phyloP scores from a whole-genome alignment of 2,329 filamentous ascomycete species.

The Exserohilum turcica region DNA sequence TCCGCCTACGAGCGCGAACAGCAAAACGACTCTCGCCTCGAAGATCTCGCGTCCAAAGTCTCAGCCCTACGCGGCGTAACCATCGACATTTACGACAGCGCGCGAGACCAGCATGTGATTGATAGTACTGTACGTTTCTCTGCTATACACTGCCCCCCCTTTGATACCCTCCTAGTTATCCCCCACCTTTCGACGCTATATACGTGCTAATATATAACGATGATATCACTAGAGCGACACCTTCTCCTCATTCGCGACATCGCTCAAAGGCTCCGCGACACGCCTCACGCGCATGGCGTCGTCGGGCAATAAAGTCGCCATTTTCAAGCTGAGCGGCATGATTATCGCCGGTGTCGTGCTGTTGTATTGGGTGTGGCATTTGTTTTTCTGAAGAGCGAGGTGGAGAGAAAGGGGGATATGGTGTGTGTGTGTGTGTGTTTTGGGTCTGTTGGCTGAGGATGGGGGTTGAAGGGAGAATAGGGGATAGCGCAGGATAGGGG shows the following conservation, averaged over 20 bases:
- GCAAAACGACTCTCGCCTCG: slow-evolving; percentile 95
- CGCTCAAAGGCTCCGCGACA: slow-evolving; percentile 80
- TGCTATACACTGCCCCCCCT: no score
- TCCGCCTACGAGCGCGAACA: slow-evolving; percentile 65
- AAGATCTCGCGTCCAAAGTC: slow-evolving; percentile 89
- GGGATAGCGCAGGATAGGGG: no score
- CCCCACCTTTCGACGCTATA: not conserved
- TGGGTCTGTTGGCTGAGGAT: not conserved
- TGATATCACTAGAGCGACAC: slow-evolving; percentile 71
- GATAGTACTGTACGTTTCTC: slow-evolving; percentile 74
- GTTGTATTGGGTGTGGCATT: slow-evolving; percentile 69
- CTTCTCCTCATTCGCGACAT: slow-evolving; percentile 84
- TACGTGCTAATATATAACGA: slow-evolving; percentile 1
- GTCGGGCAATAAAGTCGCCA: slow-evolving; percentile 86
- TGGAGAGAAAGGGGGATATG: not conserved
- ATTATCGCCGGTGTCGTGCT: slow-evolving; percentile 73
- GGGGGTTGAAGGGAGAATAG: no score
- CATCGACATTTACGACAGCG: slow-evolving; percentile 97
- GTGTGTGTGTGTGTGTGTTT: not conserved
- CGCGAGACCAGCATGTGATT: slow-evolving; percentile 85
- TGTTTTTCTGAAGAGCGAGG: slow-evolving; percentile 16
- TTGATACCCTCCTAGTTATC: not conserved
- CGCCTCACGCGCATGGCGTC: slow-evolving; percentile 89
- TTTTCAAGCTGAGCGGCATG: slow-evolving; percentile 87
- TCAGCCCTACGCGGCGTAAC: slow-evolving; percentile 91